These are phyloP conservation scores for Pseudocercospora crystallina DNA, from an alignment of 2,329 filamentous ascomycete genomes.

Conservation along the genomic window DNA sequence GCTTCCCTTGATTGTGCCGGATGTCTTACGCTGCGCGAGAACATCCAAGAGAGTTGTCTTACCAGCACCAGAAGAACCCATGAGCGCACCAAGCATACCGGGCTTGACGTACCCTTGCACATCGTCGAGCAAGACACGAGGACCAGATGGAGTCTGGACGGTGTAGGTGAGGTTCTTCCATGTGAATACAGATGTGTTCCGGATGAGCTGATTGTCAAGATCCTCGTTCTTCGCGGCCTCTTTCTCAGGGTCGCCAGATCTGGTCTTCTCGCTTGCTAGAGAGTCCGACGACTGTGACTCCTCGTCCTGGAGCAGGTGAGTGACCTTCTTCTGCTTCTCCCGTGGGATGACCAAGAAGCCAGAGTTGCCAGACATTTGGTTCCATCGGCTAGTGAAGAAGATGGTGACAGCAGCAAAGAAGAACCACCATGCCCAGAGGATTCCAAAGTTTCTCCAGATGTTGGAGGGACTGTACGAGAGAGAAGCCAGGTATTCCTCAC, in stretches of 20 bases:
- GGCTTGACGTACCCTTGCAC: constrained; percentile 73
- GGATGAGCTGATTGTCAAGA: constrained; percentile 44
- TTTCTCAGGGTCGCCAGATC: constrained; percentile 7
- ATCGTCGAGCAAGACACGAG: constrained; percentile 55
- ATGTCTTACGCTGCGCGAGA: constrained; percentile 46
- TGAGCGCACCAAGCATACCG: constrained; percentile 73
- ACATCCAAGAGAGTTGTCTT: constrained; percentile 43
- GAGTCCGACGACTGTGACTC: constrained; percentile 13
- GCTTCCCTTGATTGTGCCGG: constrained; percentile 46
- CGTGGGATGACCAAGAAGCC: constrained; percentile 59
- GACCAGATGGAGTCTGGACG: constrained; percentile 52
- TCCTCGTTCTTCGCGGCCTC: constrained; percentile 10
- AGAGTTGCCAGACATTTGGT: constrained; percentile 36
- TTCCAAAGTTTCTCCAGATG: constrained; percentile 62
- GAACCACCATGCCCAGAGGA: constrained; percentile 64
- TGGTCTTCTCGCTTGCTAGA: constrained; percentile 11
- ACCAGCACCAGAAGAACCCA: constrained; percentile 70
- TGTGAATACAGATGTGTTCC: constrained; percentile 71
- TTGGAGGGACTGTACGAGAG: constrained; percentile 48
- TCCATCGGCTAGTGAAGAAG: constrained; percentile 58
- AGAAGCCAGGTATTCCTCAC: constrained; percentile 60
- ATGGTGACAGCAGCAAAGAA: constrained; percentile 61
- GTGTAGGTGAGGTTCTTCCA: constrained; percentile 85
- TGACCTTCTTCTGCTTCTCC: constrained; percentile 50
- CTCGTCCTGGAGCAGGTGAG: constrained; percentile 22